phyloP scores from a whole-genome alignment of 2,329 filamentous ascomycete genomes.

The Fusarium penzigii region DNA sequence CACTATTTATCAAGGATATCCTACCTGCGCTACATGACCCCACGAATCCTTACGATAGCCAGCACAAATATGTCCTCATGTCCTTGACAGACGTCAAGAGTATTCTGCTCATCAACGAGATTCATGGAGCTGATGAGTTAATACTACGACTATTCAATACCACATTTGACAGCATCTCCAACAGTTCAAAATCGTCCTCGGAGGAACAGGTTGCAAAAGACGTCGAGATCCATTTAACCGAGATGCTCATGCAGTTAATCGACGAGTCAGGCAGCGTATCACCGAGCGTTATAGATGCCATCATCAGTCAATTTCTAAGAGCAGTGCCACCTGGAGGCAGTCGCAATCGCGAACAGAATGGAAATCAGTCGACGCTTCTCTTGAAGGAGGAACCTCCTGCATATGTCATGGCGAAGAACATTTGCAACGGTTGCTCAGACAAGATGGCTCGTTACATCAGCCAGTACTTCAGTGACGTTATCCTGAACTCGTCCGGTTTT shows the following conservation, averaged over 20 bases:
- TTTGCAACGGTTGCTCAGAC: conserved; percentile 86
- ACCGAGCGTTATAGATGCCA: conserved; percentile 81
- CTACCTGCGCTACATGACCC: conserved; percentile 85
- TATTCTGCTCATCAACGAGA: conserved; percentile 85
- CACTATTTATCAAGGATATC: conserved; percentile 79
- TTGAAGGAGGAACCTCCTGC: conserved; percentile 86
- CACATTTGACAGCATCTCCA: conserved; percentile 90
- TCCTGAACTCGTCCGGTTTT: conserved; percentile 78
- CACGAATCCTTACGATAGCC: conserved; percentile 84
- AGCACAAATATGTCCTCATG: conserved; percentile 87
- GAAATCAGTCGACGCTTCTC: conserved; percentile 80
- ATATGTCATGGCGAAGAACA: conserved; percentile 93
- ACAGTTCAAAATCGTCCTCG: conserved; percentile 65
- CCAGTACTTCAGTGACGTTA: conserved; percentile 96
- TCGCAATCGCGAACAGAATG: conserved; percentile 65
- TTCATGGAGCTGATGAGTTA: conserved; percentile 78
- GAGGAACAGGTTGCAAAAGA: conserved; percentile 89
- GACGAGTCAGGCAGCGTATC: conserved; percentile 81
- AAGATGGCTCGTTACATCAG: conserved; percentile 95
- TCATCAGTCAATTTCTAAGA: conserved; percentile 93
- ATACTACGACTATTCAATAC: conserved; percentile 80
- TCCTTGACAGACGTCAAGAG: conserved; percentile 93
- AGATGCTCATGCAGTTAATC: conserved; percentile 79
- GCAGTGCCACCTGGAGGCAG: conserved; percentile 71
- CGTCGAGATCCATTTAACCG: conserved; percentile 89